Base-by-base conservation (phyloP, 2,329 filamentous ascomycete species). In the Coleophoma eucalyptorum region DNA sequence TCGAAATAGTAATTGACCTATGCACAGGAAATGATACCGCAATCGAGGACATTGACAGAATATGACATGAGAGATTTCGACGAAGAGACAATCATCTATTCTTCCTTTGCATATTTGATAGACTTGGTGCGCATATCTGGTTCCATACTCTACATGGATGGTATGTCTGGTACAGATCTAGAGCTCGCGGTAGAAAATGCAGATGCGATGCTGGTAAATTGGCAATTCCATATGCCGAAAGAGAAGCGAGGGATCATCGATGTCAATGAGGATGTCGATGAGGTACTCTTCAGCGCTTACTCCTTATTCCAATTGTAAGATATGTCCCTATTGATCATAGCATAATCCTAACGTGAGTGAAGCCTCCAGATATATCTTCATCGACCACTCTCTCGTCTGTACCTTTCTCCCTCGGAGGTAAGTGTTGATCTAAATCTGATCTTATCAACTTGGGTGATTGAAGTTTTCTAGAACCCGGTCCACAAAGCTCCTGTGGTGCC, bases 201-300 rank as follows among this genome's bases (percentile, higher is more conserved):
- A 21, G 69, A 72, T 50, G 63, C 67, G 5, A 67, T 61, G 46
- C 62, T 72, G 13, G 66, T 67, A 33, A 69, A 67, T 49, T 72
- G 69, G 65, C 56, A 67, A 18, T 61, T 71, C 31, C 65, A 67
- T 37, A 56, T 73, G 8, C 70, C 70, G 3, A 62, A 61, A 32
- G 69, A 68, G 64, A 73, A 73, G 52, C 65, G 67, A 58, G 63
- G 67, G 31, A 53, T 72, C 16, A 64, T 71, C 18, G 65, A 70
- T 52, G 60, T 65, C 3, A 61, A 68, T 31, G 69, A 68, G 19
- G 58, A 64, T 18, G 60, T 68, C 1, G 70, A 72, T 42, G 64
- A 72, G 53, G 58, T 72, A 18, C 61, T 73, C 32, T 69, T 70
- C 37, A 63, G 65, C 26, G 67, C 68, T 4, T 61, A 71, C 16